Conservation (phyloP, 1,139 yeast species). For the Saccharomycopsis phalli region DNA sequence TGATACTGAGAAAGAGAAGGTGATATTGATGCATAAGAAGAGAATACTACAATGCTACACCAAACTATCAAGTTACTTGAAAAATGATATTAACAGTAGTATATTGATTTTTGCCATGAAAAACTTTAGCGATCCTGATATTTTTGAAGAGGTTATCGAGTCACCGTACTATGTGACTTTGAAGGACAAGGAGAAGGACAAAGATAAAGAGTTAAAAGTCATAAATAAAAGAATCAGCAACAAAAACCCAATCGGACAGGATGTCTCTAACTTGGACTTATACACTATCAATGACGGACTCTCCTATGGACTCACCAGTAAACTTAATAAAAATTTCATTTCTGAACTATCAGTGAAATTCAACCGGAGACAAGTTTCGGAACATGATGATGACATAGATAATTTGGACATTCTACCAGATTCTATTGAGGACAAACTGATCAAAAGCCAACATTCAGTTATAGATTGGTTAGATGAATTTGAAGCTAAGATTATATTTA, state of each 20-base stretch:
- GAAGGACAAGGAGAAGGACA: slow-evolving; percentile 23
- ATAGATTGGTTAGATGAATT: slow-evolving; percentile 30
- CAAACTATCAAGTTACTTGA: slow-evolving; percentile 32
- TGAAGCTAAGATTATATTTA: slow-evolving; percentile 27
- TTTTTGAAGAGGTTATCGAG: slow-evolving; percentile 25
- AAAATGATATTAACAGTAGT: slow-evolving; percentile 37
- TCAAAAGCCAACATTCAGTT: slow-evolving; percentile 27
- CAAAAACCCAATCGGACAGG: slow-evolving; percentile 8
- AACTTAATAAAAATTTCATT: slow-evolving; percentile 28
- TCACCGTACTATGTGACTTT: slow-evolving; percentile 23
- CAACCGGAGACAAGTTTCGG: slow-evolving; percentile 5
- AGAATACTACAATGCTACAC: slow-evolving; percentile 36
- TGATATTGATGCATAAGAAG: slow-evolving; percentile 32
- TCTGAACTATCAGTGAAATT: slow-evolving; percentile 30
- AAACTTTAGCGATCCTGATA: slow-evolving; percentile 34
- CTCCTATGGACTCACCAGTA: slow-evolving; percentile 38
- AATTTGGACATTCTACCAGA: slow-evolving; percentile 16
- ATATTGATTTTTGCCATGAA: slow-evolving; percentile 36
- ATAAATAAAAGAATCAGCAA: slow-evolving; percentile 22
- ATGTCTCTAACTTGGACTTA: slow-evolving; percentile 23
- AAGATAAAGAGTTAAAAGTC: slow-evolving; percentile 23
- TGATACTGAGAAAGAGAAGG: slow-evolving; percentile 16
- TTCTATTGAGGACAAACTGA: slow-evolving; percentile 24
- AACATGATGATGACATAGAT: slow-evolving; percentile 20
- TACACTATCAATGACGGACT: slow-evolving; percentile 31